A percentile compares a stretch with the other conserved stretches of the same genome.
phyloP scores from a whole-genome alignment of 2,329 filamentous ascomycete genomes.

The Trichoderma sp. region DNA sequence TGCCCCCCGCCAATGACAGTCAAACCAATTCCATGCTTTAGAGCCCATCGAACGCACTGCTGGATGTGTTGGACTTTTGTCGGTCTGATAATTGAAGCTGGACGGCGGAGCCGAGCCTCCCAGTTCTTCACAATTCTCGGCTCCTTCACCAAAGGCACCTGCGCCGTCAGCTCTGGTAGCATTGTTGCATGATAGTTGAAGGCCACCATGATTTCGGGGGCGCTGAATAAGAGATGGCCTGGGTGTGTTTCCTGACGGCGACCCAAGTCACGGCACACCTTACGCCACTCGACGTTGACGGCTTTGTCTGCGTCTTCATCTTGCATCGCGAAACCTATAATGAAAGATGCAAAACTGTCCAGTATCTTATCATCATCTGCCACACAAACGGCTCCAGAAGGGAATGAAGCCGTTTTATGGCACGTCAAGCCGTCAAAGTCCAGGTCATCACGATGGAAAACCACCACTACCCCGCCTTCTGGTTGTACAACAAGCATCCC shows the following conservation, averaged over 20 bases:
- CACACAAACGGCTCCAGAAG: slow-evolving; percentile 43
- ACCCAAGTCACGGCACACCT: slow-evolving; percentile 49
- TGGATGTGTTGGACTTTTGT: slow-evolving; percentile 48
- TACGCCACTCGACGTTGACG: slow-evolving; percentile 44
- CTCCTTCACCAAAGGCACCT: slow-evolving; percentile 37
- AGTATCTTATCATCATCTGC: slow-evolving; percentile 43
- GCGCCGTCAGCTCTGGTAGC: slow-evolving; percentile 41
- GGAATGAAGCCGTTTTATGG: slow-evolving; percentile 45
- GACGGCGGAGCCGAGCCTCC: slow-evolving; percentile 44
- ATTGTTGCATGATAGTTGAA: slow-evolving; percentile 47
- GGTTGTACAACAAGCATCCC: slow-evolving; percentile 42
- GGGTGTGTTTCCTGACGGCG: slow-evolving; percentile 36
- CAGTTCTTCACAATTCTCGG: slow-evolving; percentile 46
- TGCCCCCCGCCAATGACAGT: slow-evolving; percentile 58
- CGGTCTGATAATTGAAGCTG: slow-evolving; percentile 46
- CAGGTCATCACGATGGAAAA: slow-evolving; percentile 55
- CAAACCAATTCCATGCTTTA: slow-evolving; percentile 42
- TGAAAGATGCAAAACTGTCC: slow-evolving; percentile 51
- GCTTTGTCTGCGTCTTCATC: slow-evolving; percentile 31
- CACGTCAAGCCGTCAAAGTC: slow-evolving; percentile 47
- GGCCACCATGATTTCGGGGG: slow-evolving; percentile 48
- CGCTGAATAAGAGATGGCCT: slow-evolving; percentile 44
- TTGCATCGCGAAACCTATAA: slow-evolving; percentile 44
- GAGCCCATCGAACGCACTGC: slow-evolving; percentile 54
- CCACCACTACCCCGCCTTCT: slow-evolving; percentile 43